Evolutionary conservation across 2,329 filamentous ascomycete species (phyloP).

Genomic region (Microdochium nivale): DNA sequence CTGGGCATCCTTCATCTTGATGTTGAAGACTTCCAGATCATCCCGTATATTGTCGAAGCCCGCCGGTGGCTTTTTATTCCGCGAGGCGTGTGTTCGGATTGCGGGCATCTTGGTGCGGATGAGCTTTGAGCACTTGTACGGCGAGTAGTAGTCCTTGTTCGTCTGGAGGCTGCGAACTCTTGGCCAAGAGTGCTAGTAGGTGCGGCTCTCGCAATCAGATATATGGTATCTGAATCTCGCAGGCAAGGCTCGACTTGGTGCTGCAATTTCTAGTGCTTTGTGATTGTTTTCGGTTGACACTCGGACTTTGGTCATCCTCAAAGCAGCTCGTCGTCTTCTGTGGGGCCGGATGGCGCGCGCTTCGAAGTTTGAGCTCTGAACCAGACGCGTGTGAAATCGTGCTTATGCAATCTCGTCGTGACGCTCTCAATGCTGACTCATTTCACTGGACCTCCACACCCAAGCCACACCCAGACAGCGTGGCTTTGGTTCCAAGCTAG

Average conservation of each 20-base stretch:
- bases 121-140: no score
- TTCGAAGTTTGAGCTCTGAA: no score
- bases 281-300: neutral
- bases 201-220: neutral
- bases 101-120: conserved; percentile 55
- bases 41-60: conserved; percentile 86
- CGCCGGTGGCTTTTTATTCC: conserved; percentile 74
- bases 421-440: no score
- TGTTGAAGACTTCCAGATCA: conserved; percentile 74
- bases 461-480: neutral
- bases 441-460: neutral
- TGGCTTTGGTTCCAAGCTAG: neutral
- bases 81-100: conserved; percentile 59
- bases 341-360: no score
- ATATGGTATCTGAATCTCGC: no score
- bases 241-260: neutral
- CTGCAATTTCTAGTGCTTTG: neutral
- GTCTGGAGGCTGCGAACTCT: neutral
- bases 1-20: conserved; percentile 93
- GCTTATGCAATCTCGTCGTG: neutral
- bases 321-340: no score
- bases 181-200: neutral
- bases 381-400: neutral
- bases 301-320: no score
- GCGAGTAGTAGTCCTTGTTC: neutral